Evolutionary conservation across 495 filamentous ascomycete genomes (phyloP), one percentile per base, ranked within the genome.

Genomic region (Hyaloscypha hepaticicola): DNA sequence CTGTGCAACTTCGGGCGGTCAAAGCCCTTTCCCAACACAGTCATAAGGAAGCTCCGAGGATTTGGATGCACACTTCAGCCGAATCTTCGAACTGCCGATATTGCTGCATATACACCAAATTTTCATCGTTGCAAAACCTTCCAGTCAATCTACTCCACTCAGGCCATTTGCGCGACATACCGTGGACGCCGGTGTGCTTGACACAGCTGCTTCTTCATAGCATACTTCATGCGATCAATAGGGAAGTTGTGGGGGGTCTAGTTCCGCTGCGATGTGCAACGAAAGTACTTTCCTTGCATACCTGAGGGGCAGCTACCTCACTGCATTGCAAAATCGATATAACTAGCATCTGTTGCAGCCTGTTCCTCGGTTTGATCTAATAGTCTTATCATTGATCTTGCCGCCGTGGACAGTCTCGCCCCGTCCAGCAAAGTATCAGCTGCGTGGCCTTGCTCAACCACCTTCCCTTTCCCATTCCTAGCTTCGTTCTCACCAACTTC

Each of bases 231-330:
- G 8, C 31, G 21, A 28, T 27, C 26, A 24, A 48, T 31, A 16
- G 50, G 45, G 38, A 55, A 55, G 55, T 16, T 26, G 48, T 60
- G 56, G 63, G 60, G 60, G n/a, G 31, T 27, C 22, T 58, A 12
- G 22, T 38, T 63, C 59, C 65, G 58, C 24, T 57, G 25, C 65
- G 65, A 63, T 24, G 53, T 67, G 65, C 60, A 63, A 67, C 65
- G 59, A 52, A 45, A 14, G 38, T 33, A 31, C 19, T 49, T 45
- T 8, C 38, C 38, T 34, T 45, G 16, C 38, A 14, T 16, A 45
- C 38, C 19, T 45, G 38, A 16, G 38, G 11, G 14, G 6, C 38
- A 4, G 38, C 38, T 45, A 45, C 1, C 38, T 45, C 38, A 45
- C 38, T 45, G 38, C 38, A 45, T 45, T 45, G 6, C 38, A 4